Percentiles rank a stretch among this genome's conserved stretches.
phyloP scores from a whole-genome alignment of 805 yeast species.

The Saturnispora mendoncae region DNA sequence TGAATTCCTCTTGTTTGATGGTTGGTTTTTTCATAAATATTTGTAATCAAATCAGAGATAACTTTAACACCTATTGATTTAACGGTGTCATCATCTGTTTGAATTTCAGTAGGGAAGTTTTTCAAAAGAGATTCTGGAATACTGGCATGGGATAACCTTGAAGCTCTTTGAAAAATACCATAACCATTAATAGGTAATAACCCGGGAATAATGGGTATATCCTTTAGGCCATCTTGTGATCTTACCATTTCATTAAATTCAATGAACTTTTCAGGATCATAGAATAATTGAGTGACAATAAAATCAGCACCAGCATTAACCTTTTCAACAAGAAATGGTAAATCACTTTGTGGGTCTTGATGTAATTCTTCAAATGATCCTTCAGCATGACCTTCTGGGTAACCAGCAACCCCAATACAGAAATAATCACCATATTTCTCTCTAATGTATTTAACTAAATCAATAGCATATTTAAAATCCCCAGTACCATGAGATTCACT shows the following conservation, averaged over 20 bases:
- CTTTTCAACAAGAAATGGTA: conserved; percentile 76
- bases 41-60: conserved; percentile 52
- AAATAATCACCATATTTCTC: conserved; percentile 67
- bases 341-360: conserved; percentile 60
- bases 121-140: conserved; percentile 53
- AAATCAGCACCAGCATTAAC: conserved; percentile 93
- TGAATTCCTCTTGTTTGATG: conserved; percentile 75
- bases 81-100: conserved; percentile 70
- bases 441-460: conserved; percentile 74
- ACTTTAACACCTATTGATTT: conserved; percentile 76
- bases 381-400: conserved; percentile 96
- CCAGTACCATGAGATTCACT: conserved; percentile 38
- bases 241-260: conserved; percentile 50
- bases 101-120: conserved; percentile 47
- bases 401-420: conserved; percentile 94
- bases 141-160: conserved; percentile 80
- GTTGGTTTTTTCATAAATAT: conserved; percentile 43
- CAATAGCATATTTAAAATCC: conserved; percentile 72
- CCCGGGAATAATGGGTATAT: conserved; percentile 70
- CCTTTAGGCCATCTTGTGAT: conserved; percentile 28
- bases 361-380: conserved; percentile 54
- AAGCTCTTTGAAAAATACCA: conserved; percentile 73
- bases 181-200: conserved; percentile 86
- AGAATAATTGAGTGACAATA: conserved; percentile 84
- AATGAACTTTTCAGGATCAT: conserved; percentile 72